Evolutionary conservation across 441 rosid genomes (phyloP), one percentile per base, ranked within the genome.

Genomic region (Syzygium malaccense): DNA sequence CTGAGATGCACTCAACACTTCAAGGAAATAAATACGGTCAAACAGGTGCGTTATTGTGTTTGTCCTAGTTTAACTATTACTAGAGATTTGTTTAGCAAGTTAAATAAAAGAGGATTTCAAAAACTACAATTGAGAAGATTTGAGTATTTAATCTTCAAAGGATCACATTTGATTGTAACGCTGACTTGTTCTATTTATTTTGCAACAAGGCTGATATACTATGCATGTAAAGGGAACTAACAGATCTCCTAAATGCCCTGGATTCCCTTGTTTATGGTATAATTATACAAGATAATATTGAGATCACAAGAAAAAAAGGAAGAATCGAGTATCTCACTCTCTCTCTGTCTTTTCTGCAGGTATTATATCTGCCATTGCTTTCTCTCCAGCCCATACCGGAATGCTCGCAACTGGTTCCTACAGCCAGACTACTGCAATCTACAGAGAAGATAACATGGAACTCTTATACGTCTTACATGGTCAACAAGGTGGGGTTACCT

Each of bases 391-490:
- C 85, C 96, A 94, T 88, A 93, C 92, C 64, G 99, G 99, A 89
- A 91, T 97, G 94, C 93, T 98, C 89, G 99, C 99, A 88, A 93
- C 95, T 41, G 99, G 99, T 51, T 98, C 99, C 88, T 98, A 96
- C 85, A 94, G 95, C 89, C 98, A 94, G 90, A 95, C 94, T 75
- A 94, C 98, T 87, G 99, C 98, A 75, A 92, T 98, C 88, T 95
- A 95, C 89, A 95, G 95, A 91, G 99, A 98, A 92, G 99, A 98
- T 86, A 97, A 96, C 89, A 97, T 98, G 99, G 99, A 98, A 93
- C 96, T 95, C 55, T 90, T 97, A 41, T 98, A 97, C 86, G 91
- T 98, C 91, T 92, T 98, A 89, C 98, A 97, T 91, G 99, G 99
- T 86, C 99, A 98, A 91, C 97, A 95, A 93, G 98, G 98, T 83